Base-by-base conservation (phyloP, 768 basidiomycete species). In the Tulasnella sp. region DNA sequence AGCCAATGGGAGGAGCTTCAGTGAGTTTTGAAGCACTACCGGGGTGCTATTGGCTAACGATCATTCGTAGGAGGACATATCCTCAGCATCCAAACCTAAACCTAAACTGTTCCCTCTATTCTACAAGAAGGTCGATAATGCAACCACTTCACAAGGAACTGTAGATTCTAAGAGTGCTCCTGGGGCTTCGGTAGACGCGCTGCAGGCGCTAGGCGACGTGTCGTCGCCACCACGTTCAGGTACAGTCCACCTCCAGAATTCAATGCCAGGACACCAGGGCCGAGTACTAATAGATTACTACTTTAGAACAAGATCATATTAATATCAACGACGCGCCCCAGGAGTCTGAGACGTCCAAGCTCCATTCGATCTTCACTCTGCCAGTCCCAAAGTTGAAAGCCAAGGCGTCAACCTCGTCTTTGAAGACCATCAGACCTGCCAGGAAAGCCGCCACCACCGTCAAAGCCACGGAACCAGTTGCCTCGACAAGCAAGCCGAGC, bases 41-140 rank as follows among this genome's bases (percentile, higher is more conserved):
- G n/a, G n/a, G n/a, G n/a, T n/a, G n/a, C n/a, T n/a, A n/a, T n/a
- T n/a, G n/a, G 15, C 34, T 38, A 5, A 38, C 34, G 5, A 15
- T 38, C 34, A 38, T 15, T 5, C 34, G 34, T 38, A 38, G 34
- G 34, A 5, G 15, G 34, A 38, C 7, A 7, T 38, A 15, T 38
- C 34, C 15, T 38, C 34, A 38, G 34, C 34, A 38, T 5, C 7
- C 15, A 21, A n/a, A n/a, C n/a, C 27, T 23, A 23, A 56, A 26
- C 23, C 55, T 19, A 56, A 56, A 43, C 43, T 50, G 24, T 59
- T 50, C 58, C 58, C 58, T 3, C 58, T 59, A 23, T 59, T 59
- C 50, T 59, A 59, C 30, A 49, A 49, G 48, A 59, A 50, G 38
- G n/a, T 29, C 47, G 27, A 48, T 38, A 15, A 7, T 15, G 7